These are phyloP conservation scores for Suhomyces wounanorum DNA, from an alignment of 1,139 yeast genomes.

Conservation along the genomic window DNA sequence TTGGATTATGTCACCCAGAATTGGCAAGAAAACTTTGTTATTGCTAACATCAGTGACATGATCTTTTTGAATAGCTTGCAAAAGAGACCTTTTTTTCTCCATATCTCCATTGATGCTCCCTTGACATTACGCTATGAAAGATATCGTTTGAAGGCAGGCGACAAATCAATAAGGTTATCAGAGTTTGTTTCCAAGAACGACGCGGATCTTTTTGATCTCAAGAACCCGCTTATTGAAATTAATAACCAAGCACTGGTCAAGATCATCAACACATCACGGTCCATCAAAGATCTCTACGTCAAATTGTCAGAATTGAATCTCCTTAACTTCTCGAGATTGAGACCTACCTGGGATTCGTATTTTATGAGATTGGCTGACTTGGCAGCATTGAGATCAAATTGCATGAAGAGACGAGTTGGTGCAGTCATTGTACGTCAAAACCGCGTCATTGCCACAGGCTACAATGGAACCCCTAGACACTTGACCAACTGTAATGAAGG, in stretches of 20 bases:
- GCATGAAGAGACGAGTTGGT: conserved; percentile 97
- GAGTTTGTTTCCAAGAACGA: conserved; percentile 54
- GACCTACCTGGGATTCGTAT: conserved; percentile 96
- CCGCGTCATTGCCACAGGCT: conserved; percentile 92
- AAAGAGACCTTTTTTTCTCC: conserved; percentile 85
- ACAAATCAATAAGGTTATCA: conserved; percentile 23
- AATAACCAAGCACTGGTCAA: conserved; percentile 60
- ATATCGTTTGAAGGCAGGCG: conserved; percentile 21
- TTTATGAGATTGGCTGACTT: conserved; percentile 91
- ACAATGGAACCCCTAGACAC: conserved; percentile 95
- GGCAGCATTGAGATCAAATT: conserved; percentile 89
- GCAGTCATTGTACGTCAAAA: conserved; percentile 88
- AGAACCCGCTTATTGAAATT: conserved; percentile 48
- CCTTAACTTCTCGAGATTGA: conserved; percentile 58
- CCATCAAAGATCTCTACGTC: conserved; percentile 49
- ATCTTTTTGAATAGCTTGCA: conserved; percentile 51
- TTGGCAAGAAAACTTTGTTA: conserved; percentile 69
- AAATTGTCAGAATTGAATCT: conserved; percentile 58
- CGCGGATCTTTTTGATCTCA: conserved; percentile 35
- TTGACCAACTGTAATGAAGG: conserved; percentile 90
- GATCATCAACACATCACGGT: conserved; percentile 58
- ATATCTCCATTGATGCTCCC: conserved; percentile 80
- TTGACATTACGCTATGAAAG: conserved; percentile 54
- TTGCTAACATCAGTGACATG: conserved; percentile 50
- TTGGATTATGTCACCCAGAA: conserved; percentile 65